Conservation (phyloP, 345 rosid genomes). For the Salix suchowensis region DNA sequence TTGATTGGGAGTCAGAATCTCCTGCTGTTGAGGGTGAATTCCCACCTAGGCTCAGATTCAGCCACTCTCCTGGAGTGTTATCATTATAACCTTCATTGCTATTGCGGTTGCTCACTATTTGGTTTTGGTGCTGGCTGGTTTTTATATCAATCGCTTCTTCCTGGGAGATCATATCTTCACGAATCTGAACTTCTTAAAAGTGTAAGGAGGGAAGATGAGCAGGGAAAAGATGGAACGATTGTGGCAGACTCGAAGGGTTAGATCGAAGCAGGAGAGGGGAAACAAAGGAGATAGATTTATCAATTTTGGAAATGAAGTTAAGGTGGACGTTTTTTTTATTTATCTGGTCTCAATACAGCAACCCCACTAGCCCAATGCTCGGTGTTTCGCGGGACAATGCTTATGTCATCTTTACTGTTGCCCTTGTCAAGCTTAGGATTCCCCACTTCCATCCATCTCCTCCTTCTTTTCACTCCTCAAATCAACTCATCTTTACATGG, state of each 20-base stretch:
- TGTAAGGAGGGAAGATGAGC: conserved; percentile 10
- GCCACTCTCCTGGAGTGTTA: conserved; percentile 46
- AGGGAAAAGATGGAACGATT: conserved; percentile 11
- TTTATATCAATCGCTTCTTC: conserved; percentile 28
- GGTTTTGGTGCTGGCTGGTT: conserved; percentile 15
- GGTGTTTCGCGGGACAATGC: conserved; percentile 40
- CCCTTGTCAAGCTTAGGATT: conserved; percentile 51
- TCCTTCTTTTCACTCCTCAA: conserved; percentile 24
- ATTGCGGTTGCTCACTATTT: conserved; percentile 9
- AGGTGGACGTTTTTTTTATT: background rate
- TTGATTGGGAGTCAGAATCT: conserved; percentile 30
- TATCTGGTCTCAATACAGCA: conserved; percentile 25
- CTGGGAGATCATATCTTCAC: conserved; percentile 36
- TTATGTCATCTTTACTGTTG: conserved; percentile 39
- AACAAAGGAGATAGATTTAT: conserved; percentile 31
- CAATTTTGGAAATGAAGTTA: conserved; percentile 11
- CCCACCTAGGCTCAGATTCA: conserved; percentile 56
- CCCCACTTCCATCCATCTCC: conserved; percentile 41
- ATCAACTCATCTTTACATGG: conserved; percentile 32
- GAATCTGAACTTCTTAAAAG: background rate
- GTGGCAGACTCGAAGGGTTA: conserved; percentile 28
- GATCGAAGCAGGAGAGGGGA: conserved; percentile 26
- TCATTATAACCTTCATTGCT: conserved; percentile 22
- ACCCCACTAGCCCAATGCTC: conserved; percentile 43
- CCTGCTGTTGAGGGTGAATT: conserved; percentile 35